A percentile compares a stretch with the other conserved stretches of the same genome.
phyloP scores from a whole-genome alignment of 2,329 filamentous ascomycete genomes.

The Rhynchosporium agropyri region DNA sequence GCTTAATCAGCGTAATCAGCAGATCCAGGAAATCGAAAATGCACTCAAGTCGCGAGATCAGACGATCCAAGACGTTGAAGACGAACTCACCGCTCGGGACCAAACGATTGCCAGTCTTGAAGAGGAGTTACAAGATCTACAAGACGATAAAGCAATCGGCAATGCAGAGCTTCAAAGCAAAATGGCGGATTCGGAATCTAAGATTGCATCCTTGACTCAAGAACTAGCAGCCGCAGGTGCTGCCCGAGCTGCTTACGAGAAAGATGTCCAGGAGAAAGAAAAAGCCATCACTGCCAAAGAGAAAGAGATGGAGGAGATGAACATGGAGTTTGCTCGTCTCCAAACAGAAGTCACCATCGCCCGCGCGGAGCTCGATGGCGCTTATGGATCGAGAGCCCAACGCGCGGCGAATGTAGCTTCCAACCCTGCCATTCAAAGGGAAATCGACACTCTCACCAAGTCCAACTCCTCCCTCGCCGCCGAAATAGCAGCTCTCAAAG shows the following conservation, averaged over 20 bases:
- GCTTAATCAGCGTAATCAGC: slow-evolving; percentile 39
- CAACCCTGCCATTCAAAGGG: slow-evolving; percentile 59
- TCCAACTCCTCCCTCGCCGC: slow-evolving; percentile 44
- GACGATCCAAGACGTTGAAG: slow-evolving; percentile 40
- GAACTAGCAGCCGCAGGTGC: slow-evolving; percentile 35
- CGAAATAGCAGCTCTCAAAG: slow-evolving; percentile 38
- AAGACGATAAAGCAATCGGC: slow-evolving; percentile 37
- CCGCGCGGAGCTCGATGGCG: slow-evolving; percentile 87
- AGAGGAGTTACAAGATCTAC: slow-evolving; percentile 39
- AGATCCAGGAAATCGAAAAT: slow-evolving; percentile 40
- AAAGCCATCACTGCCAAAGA: slow-evolving; percentile 44
- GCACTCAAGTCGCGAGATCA: slow-evolving; percentile 40
- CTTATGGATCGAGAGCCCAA: slow-evolving; percentile 78
- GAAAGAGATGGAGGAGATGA: slow-evolving; percentile 56
- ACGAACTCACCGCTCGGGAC: slow-evolving; percentile 38
- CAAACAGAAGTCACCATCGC: slow-evolving; percentile 87
- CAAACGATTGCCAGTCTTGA: slow-evolving; percentile 40
- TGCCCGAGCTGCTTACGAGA: slow-evolving; percentile 31
- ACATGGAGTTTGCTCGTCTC: slow-evolving; percentile 65
- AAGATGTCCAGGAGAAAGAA: slow-evolving; percentile 32
- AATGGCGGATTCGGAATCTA: slow-evolving; percentile 37
- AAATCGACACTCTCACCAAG: slow-evolving; percentile 58
- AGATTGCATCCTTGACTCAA: slow-evolving; percentile 34
- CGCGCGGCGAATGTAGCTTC: slow-evolving; percentile 66
- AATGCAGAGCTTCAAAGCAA: slow-evolving; percentile 39